Evolutionary conservation across 768 basidiomycete genomes (phyloP).

Genomic region (Auriscalpium vulgare): DNA sequence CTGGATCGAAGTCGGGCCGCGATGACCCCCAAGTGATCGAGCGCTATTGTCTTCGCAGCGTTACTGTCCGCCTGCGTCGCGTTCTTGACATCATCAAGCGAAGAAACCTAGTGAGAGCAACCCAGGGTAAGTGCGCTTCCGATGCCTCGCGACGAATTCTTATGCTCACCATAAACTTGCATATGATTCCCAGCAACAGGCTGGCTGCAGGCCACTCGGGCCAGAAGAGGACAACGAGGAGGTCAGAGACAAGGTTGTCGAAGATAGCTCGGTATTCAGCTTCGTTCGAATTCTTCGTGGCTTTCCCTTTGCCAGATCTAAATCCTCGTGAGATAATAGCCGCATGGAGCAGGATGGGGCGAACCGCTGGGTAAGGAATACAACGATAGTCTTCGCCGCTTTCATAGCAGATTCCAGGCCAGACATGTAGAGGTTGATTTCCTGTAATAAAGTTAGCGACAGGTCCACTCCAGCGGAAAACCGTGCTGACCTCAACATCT

Average conservation of each 20-base stretch:
- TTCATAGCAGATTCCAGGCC: constrained; percentile 78
- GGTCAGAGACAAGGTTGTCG: constrained; percentile 83
- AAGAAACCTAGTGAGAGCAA: constrained; percentile 50
- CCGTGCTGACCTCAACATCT: constrained; percentile 46
- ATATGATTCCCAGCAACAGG: constrained; percentile 70
- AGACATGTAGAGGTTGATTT: constrained; percentile 60
- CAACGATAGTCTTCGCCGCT: constrained; percentile 71
- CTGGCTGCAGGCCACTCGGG: constrained; percentile 97
- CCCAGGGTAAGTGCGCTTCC: neutral
- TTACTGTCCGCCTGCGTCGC: constrained; percentile 61
- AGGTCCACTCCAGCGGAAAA: neutral
- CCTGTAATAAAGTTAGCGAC: constrained; percentile 25
- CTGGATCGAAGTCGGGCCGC: constrained; percentile 71
- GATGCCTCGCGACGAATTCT: neutral
- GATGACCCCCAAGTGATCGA: constrained; percentile 93
- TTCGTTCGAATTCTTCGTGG: constrained; percentile 87
- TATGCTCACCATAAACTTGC: constrained; percentile 71
- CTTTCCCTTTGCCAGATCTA: constrained; percentile 81
- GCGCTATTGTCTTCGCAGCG: constrained; percentile 79
- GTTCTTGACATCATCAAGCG: constrained; percentile 76
- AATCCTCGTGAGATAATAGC: neutral
- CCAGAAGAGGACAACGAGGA: constrained; percentile 83
- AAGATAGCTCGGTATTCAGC: constrained; percentile 90
- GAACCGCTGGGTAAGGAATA: constrained; percentile 27
- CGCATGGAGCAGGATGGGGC: neutral